Evolutionary conservation across 2,329 filamentous ascomycete genomes (phyloP).

Genomic region (Cordyceps farinosa): DNA sequence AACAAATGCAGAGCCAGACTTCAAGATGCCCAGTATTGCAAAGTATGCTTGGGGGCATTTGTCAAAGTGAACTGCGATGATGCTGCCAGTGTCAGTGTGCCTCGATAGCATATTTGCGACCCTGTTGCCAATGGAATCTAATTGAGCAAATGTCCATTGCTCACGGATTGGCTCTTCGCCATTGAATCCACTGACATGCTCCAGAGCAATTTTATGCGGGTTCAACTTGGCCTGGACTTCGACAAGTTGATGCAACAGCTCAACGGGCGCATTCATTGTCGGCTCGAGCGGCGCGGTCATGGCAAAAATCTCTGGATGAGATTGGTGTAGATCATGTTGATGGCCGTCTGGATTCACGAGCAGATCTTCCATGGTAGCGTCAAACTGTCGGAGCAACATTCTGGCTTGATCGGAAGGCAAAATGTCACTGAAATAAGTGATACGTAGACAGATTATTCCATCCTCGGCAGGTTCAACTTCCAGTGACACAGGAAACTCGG

Average conservation of each 20-base stretch:
- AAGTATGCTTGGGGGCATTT: slow-evolving; percentile 85
- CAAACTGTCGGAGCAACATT: slow-evolving; percentile 68
- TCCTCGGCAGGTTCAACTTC: slow-evolving; percentile 61
- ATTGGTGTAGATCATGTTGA: slow-evolving; percentile 37
- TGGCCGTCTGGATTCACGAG: slow-evolving; percentile 44
- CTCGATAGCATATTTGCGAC: slow-evolving; percentile 62
- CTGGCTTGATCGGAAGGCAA: slow-evolving; percentile 66
- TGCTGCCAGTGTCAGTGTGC: slow-evolving; percentile 50
- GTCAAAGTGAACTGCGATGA: slow-evolving; percentile 76
- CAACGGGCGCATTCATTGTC: slow-evolving; percentile 54
- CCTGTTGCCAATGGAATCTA: slow-evolving; percentile 68
- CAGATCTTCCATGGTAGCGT: slow-evolving; percentile 60
- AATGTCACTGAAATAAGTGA: slow-evolving; percentile 63
- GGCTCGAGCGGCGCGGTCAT: slow-evolving; percentile 59
- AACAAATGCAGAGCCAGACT: slow-evolving; percentile 76
- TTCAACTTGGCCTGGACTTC: slow-evolving; percentile 55
- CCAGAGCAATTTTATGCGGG: slow-evolving; percentile 65
- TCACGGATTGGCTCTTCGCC: slow-evolving; percentile 42
- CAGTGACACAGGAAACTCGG: slow-evolving; percentile 77
- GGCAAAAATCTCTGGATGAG: slow-evolving; percentile 51
- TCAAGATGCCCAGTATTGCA: slow-evolving; percentile 75
- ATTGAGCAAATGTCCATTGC: slow-evolving; percentile 70
- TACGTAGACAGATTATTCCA: slow-evolving; percentile 53
- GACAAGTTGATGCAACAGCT: slow-evolving; percentile 73
- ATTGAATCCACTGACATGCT: slow-evolving; percentile 64